Percentiles rank a stretch among this genome's conserved stretches.
These are phyloP conservation scores for Onygenales sp. DNA, from an alignment of 2,329 filamentous ascomycete genomes.

Conservation along the genomic window DNA sequence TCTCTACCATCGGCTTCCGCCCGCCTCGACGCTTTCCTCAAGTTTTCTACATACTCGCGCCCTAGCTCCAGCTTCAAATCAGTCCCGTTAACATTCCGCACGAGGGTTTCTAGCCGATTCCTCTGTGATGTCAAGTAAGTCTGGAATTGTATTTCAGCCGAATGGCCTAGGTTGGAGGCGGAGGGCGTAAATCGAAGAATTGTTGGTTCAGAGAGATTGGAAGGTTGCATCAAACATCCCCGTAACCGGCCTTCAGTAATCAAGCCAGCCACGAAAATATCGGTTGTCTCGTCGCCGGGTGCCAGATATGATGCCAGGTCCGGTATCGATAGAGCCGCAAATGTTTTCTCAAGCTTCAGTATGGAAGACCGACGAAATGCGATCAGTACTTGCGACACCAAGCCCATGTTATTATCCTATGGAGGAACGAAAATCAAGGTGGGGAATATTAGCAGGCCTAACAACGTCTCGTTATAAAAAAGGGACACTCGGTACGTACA, in stretches of 20 bases:
- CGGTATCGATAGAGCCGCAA: slow-evolving; percentile 51
- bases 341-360: slow-evolving; percentile 61
- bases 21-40: slow-evolving; percentile 39
- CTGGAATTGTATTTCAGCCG: slow-evolving; percentile 26
- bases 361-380: slow-evolving; percentile 71
- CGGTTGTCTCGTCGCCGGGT: slow-evolving; percentile 20
- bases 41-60: slow-evolving; percentile 49
- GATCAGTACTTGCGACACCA: slow-evolving; percentile 59
- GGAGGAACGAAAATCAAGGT: slow-evolving; percentile 1
- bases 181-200: slow-evolving; percentile 46
- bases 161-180: slow-evolving; percentile 22
- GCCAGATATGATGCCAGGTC: slow-evolving; percentile 32
- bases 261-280: slow-evolving; percentile 32
- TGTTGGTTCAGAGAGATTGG: slow-evolving; percentile 27
- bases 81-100: slow-evolving; percentile 43
- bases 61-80: slow-evolving; percentile 48
- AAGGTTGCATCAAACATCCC: slow-evolving; percentile 40
- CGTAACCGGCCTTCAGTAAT: slow-evolving; percentile 43
- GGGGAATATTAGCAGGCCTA: neutral
- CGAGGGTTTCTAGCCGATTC: slow-evolving; percentile 40
- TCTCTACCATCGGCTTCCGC: slow-evolving; percentile 16
- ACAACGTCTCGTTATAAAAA: neutral
- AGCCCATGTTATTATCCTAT: slow-evolving; percentile 60
- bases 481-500: slow-evolving; percentile 24
- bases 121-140: slow-evolving; percentile 41